A percentile compares a stretch with the other conserved stretches of the same genome.
Conservation (phyloP, 2,329 filamentous ascomycete genomes). For the Sporothrix luriei region DNA sequence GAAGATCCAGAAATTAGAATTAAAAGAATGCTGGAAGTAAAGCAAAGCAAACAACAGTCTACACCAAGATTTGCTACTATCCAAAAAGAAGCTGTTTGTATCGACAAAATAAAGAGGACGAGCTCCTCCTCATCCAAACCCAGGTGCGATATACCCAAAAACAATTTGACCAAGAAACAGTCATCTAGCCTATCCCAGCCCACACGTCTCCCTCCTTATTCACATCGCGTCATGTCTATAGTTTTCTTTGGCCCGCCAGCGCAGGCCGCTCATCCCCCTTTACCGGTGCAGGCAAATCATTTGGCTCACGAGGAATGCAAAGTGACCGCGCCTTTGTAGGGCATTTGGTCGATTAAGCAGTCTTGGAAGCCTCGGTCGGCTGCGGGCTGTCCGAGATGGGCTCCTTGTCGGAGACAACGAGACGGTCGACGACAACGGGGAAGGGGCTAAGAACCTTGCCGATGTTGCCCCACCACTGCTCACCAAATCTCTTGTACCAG, state of each 20-base stretch:
- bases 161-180: background rate
- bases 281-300: background rate
- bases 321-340: background rate
- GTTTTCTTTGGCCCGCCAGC: background rate
- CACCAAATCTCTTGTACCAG: slow-evolving; percentile 69
- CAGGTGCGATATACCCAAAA: slow-evolving; percentile 28
- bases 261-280: background rate
- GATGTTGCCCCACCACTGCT: slow-evolving; percentile 73
- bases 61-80: slow-evolving; percentile 21
- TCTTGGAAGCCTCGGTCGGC: slow-evolving; percentile 31
- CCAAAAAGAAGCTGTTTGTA: slow-evolving; percentile 14
- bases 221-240: background rate
- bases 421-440: slow-evolving; percentile 59
- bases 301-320: background rate
- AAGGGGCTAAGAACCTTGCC: slow-evolving; percentile 69
- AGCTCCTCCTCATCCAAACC: slow-evolving; percentile 12
- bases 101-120: slow-evolving; percentile 1
- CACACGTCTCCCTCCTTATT: slow-evolving; percentile 1
- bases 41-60: slow-evolving; percentile 14
- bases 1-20: background rate
- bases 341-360: slow-evolving; percentile 10
- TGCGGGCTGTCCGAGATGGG: slow-evolving; percentile 42
- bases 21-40: background rate
- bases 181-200: background rate
- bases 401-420: slow-evolving; percentile 58